Base-by-base conservation (phyloP, 106 monocot genomes). In the Gastrodia elata region DNA sequence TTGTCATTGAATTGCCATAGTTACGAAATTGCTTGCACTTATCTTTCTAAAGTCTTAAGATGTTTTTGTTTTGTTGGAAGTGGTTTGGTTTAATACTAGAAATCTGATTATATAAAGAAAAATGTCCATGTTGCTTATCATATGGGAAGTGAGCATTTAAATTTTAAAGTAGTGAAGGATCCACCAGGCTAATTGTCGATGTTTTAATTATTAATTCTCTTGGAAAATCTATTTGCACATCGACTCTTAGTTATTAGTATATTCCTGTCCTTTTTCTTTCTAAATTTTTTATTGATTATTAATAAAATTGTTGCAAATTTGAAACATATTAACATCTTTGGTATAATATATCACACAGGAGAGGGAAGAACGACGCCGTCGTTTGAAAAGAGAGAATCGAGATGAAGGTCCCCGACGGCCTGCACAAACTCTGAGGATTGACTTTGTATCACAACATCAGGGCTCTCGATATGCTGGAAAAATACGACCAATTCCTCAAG, bases 351-450 rank as follows among this genome's bases (percentile, higher is more conserved):
- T 69, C 9, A 18, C 11, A 37, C 67, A 87, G 87, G 87, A 87
- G 64, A 83, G 87, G 59, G 83, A 83, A 78, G 87, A 87, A 75
- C 80, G 87, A 37, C 80, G 83, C n/a, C 74, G 75, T 16, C 83
- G 83, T 40, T 42, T 83, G 78, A 82, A 77, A 65, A 74, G 77
- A 41, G 87, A 83, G 20, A 65, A 75, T 33, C 77, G 40, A 71
- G 85, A 89, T 76, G 85, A 82, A 57, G 74, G 75, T 13, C 78
- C 75, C 38, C 73, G 38, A 32, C 74, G 52, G 30, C 33, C 49
- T 38, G 25, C 68, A 36, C 78, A 73, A 56, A 72, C 59, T 36
- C 28, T 4, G 16, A 75, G 68, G 35, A 83, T 68, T 38, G 76
- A 80, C 16, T 69, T 37, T 41, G 36, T 52, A 22, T 8, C 58